Evolutionary conservation across 306 rosid species (phyloP), one percentile per base, ranked within the genome.

Genomic region (Sechiopsis laciniata): DNA sequence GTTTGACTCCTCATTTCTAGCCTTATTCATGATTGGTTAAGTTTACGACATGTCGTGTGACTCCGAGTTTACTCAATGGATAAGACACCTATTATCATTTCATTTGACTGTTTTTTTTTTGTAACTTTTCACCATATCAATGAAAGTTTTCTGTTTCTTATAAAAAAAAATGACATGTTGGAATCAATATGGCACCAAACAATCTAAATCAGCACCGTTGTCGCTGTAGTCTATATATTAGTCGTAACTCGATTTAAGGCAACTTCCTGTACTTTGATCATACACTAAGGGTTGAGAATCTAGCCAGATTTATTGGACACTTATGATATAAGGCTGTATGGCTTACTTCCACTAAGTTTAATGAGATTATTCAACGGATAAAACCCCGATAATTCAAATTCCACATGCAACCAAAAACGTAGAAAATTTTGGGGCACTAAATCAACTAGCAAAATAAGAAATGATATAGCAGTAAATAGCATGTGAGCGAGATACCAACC

Each of bases 401-500:
- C 57, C 74, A 71, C 66, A 55, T 17, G 46, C 46, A 21, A n/a
- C n/a, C n/a, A 19, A 22, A 22, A 51, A 22, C 48, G 50, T 11
- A 19, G 55, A 21, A 59, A 57, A 8, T 66, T 29, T 68, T 76
- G 74, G 64, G 54, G 54, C 74, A 14, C 11, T 21, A 10, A 10
- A 42, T 61, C 70, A 71, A 46, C 13, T 46, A 10, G 46, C 17
- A 59, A 73, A 54, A 6, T 5, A 40, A 1, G n/a, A 55, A 15
- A 59, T 5, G 29, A 60, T 4, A 24, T 14, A 74, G 53, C 40
- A 45, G 42, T n/a, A 74, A 63, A 45, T 19, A 46, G 62, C 52
- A 17, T 16, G 67, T 17, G 71, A 58, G 78, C 66, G 72, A 74
- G 81, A 79, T 72, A 89, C 95, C 54, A 69, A 94, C 99, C 99